These are phyloP conservation scores for Cyphellophora attinorum DNA, from an alignment of 2,329 filamentous ascomycete genomes.

Conservation along the genomic window DNA sequence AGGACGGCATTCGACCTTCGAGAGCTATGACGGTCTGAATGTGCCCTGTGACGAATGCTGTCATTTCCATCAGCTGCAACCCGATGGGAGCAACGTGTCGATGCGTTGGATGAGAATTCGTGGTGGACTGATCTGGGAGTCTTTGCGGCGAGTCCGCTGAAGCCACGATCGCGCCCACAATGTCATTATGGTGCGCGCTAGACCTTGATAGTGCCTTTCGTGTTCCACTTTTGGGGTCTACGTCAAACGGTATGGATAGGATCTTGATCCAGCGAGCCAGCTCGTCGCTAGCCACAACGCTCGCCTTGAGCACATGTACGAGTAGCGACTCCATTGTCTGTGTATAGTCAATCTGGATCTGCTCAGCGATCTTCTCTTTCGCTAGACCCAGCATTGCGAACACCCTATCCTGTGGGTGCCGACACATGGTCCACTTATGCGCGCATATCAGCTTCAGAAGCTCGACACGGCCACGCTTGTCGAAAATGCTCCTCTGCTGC, in stretches of 20 bases:
- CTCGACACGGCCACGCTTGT: no score
- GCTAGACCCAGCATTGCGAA: constrained; percentile 17
- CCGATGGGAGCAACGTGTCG: no score
- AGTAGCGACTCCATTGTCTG: background rate
- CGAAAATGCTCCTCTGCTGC: no score
- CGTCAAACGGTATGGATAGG: background rate
- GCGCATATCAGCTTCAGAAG: constrained; percentile 13
- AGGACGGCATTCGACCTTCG: background rate
- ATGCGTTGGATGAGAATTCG: no score
- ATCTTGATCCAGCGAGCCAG: background rate
- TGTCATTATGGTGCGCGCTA: no score
- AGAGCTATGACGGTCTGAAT: no score
- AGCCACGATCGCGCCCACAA: background rate
- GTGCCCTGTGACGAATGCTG: no score
- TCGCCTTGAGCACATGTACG: background rate
- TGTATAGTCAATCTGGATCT: background rate
- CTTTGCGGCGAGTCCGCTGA: no score
- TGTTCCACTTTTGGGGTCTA: background rate
- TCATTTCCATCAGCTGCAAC: no score
- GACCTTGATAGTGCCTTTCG: background rate
- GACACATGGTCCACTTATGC: constrained; percentile 10
- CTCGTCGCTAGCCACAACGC: background rate
- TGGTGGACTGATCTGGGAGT: background rate
- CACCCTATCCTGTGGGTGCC: constrained; percentile 14
- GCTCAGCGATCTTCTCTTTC: background rate